phyloP scores from a whole-genome alignment of 129 eudicot genomes.

The Pittosporum tobira region DNA sequence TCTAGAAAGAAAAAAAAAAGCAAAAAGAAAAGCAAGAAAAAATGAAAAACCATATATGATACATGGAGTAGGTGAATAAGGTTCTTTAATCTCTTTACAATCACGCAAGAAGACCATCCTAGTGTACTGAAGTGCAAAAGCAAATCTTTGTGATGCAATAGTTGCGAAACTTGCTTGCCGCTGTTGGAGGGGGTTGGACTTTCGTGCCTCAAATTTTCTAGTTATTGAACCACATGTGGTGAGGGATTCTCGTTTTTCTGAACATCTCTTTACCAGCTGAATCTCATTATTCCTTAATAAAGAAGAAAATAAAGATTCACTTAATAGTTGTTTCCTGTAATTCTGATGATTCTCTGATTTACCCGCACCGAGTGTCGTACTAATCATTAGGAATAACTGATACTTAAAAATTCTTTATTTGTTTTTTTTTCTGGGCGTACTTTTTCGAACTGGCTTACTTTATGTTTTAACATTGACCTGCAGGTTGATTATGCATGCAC shows the following conservation, averaged over 20 bases:
- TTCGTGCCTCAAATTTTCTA: slow-evolving; percentile 24
- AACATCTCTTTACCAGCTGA: not conserved
- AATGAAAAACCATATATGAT: not conserved
- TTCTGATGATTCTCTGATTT: no score
- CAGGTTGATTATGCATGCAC: slow-evolving; percentile 99
- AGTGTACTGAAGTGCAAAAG: slow-evolving; percentile 17
- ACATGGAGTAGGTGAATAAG: not conserved
- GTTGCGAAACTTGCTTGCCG: slow-evolving; percentile 35
- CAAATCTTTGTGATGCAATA: slow-evolving; percentile 10
- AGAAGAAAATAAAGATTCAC: no score
- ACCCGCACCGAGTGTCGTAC: no score
- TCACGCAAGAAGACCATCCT: slow-evolving; percentile 9
- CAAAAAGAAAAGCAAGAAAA: not conserved
- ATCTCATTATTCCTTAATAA: no score
- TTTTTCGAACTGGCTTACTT: not conserved
- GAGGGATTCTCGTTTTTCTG: slow-evolving; percentile 56
- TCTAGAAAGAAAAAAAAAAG: not conserved
- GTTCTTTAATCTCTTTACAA: slow-evolving; percentile 3
- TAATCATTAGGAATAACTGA: no score
- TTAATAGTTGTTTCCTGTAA: no score
- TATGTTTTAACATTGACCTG: slow-evolving; percentile 2
- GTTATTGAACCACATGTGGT: slow-evolving; percentile 34
- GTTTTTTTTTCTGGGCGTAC: not conserved
- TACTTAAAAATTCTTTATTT: not conserved
- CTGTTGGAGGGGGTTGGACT: slow-evolving; percentile 33